These are phyloP conservation scores for Panellus pusillus DNA, from an alignment of 768 basidiomycete species.

Conservation along the genomic window DNA sequence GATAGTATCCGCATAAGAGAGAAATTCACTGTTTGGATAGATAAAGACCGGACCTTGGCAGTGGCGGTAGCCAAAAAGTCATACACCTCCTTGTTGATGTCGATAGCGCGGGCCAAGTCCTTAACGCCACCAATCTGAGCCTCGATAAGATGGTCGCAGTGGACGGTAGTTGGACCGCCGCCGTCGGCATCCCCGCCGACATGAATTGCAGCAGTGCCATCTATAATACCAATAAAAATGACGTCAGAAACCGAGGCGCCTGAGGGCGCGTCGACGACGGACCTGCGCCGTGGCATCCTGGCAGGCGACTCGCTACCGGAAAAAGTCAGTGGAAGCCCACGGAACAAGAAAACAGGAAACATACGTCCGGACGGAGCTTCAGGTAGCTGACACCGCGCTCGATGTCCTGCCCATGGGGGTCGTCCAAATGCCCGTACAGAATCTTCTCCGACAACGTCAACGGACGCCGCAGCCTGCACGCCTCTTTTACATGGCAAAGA, in stretches of 20 bases:
- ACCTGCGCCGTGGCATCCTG: conserved; percentile 91
- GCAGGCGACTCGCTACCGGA: conserved; percentile 75
- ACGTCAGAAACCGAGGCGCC: conserved; percentile 29
- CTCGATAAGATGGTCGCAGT: conserved; percentile 99
- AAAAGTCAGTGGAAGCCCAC: conserved; percentile 1
- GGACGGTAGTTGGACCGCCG: conserved; percentile 96
- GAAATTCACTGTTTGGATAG: neutral
- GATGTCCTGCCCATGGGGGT: conserved; percentile 89
- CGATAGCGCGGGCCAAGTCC: conserved; percentile 89
- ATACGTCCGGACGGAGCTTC: conserved; percentile 94
- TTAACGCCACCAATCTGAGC: conserved; percentile 92
- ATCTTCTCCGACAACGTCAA: conserved; percentile 96
- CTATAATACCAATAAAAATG: conserved; percentile 43
- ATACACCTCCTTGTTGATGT: conserved; percentile 98
- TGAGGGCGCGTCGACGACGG: conserved; percentile 24
- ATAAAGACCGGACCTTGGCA: conserved; percentile 61
- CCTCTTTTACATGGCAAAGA: neutral
- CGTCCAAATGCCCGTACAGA: conserved; percentile 96
- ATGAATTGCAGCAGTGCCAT: conserved; percentile 99
- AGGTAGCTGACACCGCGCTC: conserved; percentile 92
- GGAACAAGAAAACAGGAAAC: conserved; percentile 33
- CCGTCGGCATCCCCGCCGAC: conserved; percentile 98
- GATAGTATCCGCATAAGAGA: too few relatives aligned
- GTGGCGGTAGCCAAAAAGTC: conserved; percentile 98
- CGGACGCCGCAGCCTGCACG: conserved; percentile 75